These are phyloP conservation scores for Colletotrichum navitas DNA, from an alignment of 2,329 filamentous ascomycete species.

Conservation along the genomic window DNA sequence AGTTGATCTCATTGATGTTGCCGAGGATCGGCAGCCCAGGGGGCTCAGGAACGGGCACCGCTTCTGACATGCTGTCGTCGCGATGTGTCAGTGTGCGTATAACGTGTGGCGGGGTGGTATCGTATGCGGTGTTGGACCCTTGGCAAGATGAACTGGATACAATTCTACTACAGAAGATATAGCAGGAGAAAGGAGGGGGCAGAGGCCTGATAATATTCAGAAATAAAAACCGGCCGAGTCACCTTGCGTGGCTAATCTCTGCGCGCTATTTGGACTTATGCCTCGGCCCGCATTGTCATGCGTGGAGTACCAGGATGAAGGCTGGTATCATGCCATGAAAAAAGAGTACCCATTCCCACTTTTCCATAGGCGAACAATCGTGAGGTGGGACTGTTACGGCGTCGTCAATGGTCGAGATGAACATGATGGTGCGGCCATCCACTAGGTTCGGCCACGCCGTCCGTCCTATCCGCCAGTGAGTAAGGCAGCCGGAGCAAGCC, in stretches of 20 bases:
- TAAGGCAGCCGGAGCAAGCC: conserved; percentile 31
- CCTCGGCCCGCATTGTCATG: conserved; percentile 38
- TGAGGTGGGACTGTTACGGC: conserved; percentile 28
- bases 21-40: conserved; percentile 74
- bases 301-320: conserved; percentile 35
- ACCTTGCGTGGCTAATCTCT: conserved; percentile 29
- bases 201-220: conserved; percentile 27
- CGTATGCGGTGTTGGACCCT: neutral
- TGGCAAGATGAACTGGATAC: neutral
- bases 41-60: conserved; percentile 55
- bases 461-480: conserved; percentile 23
- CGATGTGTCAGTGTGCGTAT: neutral
- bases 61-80: conserved; percentile 30
- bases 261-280: conserved; percentile 16
- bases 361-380: conserved; percentile 14
- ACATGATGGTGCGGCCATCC: conserved; percentile 12
- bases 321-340: conserved; percentile 35
- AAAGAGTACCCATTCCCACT: conserved; percentile 31
- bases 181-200: conserved; percentile 2
- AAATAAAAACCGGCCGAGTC: conserved; percentile 1
- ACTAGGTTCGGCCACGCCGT: conserved; percentile 31
- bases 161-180: neutral
- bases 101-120: neutral
- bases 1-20: conserved; percentile 73
- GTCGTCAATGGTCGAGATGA: conserved; percentile 29